Base-by-base conservation (phyloP, 768 basidiomycete genomes). In the Xerocomellus dryophilus region DNA sequence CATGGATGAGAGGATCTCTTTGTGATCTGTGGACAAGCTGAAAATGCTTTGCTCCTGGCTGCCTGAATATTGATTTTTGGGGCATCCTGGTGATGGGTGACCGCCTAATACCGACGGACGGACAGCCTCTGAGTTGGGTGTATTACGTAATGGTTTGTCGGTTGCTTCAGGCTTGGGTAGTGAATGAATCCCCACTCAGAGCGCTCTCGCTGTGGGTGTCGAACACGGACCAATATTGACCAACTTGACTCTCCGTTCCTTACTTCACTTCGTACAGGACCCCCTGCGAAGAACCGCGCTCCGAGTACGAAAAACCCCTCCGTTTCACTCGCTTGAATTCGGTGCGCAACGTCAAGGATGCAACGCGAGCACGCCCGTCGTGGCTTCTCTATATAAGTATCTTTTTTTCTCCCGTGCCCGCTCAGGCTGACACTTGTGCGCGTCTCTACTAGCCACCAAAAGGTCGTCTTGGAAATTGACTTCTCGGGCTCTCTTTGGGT, bases 11-110 rank as follows among this genome's bases (percentile, higher is more conserved):
- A 3, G 97, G 97, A 73, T 98, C 97, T 41, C 96, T 77, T 65
- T 94, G 94, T 8, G 95, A 98, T 55, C 97, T 82, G 68, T 98
- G 93, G 20, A 99, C 95, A 36, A 99, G 89, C 74, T 98, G 95
- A 63, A 96, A 98, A 68, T 98, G 95, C 65, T 86, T 85, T 51
- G 88, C 85, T 20, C 90, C 92, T 8, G 96, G 90, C 60, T 86
- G 86, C 54, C 93, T 85, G 76, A 91, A 99, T 59, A 94, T 81
- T 14, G 94, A 95, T 74, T 88, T 91, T 61, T 79, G 75, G 36
- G 89, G 80, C 89, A 91, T 91, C 61, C 54, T 67, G 59, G 32
- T n/a, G n/a, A n/a, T n/a, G n/a, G n/a, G n/a, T n/a, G 7, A n/a
- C 6, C 15, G 36, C 7, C 7, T 25, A 6, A 25, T 25, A 9